Evolutionary conservation across 176 grass and related monocot species (phyloP).

Genomic region (Tillandsia fasciculata): DNA sequence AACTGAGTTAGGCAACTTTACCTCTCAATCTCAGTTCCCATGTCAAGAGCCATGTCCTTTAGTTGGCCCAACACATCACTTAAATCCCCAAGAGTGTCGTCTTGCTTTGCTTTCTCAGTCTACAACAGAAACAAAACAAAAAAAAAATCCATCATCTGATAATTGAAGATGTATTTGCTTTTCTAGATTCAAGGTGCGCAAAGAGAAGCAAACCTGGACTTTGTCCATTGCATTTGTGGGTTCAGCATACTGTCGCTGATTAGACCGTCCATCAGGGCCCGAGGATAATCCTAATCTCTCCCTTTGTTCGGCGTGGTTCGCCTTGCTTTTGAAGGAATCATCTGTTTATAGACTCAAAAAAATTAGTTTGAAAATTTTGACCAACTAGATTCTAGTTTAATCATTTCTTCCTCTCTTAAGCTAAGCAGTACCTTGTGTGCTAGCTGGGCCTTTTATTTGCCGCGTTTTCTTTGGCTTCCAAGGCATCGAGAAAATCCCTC

Average conservation of each 20-base stretch:
- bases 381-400: not conserved
- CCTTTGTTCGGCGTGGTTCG: slow-evolving; percentile 13
- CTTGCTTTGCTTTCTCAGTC: slow-evolving; percentile 19
- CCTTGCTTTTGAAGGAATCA: slow-evolving; percentile 14
- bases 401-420: not conserved
- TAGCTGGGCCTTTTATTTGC: slow-evolving; percentile 16
- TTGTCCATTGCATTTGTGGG: slow-evolving; percentile 22
- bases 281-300: slow-evolving; percentile 21
- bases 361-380: not conserved
- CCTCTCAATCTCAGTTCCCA: slow-evolving; percentile 24
- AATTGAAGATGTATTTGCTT: not conserved
- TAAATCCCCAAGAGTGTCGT: slow-evolving; percentile 13
- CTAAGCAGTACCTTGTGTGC: slow-evolving; percentile 7
- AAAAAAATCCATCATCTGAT: not conserved
- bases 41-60: slow-evolving; percentile 24
- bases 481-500: slow-evolving; percentile 21
- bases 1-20: not conserved
- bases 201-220: slow-evolving; percentile 22
- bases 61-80: slow-evolving; percentile 19
- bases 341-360: not conserved
- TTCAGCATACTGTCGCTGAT: slow-evolving; percentile 8
- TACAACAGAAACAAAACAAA: slow-evolving; percentile 9
- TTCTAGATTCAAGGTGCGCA: not conserved
- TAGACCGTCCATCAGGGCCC: not conserved
- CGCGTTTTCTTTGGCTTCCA: slow-evolving; percentile 25